phyloP scores from a whole-genome alignment of 2,329 filamentous ascomycete genomes.

The Colletotrichum gloeosporioides region DNA sequence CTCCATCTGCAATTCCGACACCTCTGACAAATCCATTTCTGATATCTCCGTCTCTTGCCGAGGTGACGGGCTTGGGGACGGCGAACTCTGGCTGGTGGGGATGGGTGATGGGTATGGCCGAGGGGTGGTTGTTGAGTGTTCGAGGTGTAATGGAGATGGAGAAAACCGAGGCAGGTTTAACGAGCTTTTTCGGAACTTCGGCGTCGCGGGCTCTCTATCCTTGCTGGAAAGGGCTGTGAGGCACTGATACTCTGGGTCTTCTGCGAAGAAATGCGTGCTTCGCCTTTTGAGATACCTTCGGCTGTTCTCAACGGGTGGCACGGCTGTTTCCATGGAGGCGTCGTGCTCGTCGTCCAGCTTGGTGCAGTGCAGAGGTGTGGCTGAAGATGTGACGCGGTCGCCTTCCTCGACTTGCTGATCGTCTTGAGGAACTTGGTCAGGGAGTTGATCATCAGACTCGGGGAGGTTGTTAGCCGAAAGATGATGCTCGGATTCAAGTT shows the following conservation, averaged over 20 bases:
- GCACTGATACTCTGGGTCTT: fast-evolving
- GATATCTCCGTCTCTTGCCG: background rate
- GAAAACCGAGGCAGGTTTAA: background rate
- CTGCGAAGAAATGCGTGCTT: fast-evolving
- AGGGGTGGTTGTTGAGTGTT: background rate
- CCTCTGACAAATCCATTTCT: too few relatives aligned
- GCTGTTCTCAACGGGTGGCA: fast-evolving
- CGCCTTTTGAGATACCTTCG: background rate
- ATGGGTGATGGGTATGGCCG: background rate
- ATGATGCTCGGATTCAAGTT: background rate
- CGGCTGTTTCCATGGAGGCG: background rate
- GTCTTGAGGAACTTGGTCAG: background rate
- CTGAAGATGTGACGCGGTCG: background rate
- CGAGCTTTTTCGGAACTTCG: background rate
- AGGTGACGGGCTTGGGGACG: background rate
- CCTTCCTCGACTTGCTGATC: background rate
- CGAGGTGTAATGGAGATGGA: fast-evolving
- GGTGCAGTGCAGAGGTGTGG: background rate
- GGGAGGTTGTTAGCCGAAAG: too few relatives aligned
- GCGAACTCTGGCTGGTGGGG: background rate
- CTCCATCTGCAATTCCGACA: background rate
- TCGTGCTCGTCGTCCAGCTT: background rate
- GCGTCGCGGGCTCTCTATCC: background rate
- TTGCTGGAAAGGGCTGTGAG: background rate
- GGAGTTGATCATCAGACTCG: too few relatives aligned